These are phyloP conservation scores for Usnea hakonensis DNA, from an alignment of 495 filamentous ascomycete genomes.

Conservation along the genomic window DNA sequence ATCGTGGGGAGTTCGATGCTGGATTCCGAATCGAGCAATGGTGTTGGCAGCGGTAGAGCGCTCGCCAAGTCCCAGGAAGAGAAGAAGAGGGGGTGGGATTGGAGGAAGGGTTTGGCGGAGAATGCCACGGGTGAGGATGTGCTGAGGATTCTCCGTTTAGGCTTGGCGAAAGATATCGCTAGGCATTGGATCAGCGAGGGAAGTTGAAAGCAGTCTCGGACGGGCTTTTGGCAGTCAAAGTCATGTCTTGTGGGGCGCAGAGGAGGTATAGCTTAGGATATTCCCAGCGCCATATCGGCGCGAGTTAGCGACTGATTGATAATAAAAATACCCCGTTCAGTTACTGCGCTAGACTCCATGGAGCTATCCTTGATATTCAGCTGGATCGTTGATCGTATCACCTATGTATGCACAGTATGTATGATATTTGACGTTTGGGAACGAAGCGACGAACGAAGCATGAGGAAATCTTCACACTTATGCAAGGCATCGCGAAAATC, in stretches of 20 bases:
- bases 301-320: neutral
- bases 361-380: too few species aligned
- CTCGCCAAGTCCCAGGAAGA: neutral
- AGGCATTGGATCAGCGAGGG: slow-evolving; percentile 45
- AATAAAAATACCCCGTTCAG: neutral
- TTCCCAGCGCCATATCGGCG: neutral
- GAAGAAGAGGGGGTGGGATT: slow-evolving; percentile 73
- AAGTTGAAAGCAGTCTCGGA: slow-evolving; percentile 9
- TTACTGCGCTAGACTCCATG: too few species aligned
- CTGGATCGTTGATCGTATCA: too few species aligned
- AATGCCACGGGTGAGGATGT: slow-evolving; percentile 57
- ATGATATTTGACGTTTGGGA: too few species aligned
- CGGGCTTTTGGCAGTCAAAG: neutral
- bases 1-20: slow-evolving; percentile 67
- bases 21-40: slow-evolving; percentile 47
- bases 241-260: neutral
- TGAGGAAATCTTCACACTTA: too few species aligned
- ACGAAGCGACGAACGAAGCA: too few species aligned
- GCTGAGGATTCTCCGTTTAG: slow-evolving; percentile 61
- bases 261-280: neutral
- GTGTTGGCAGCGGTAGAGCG: slow-evolving; percentile 43
- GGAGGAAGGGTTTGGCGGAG: slow-evolving; percentile 57
- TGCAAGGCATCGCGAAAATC: too few species aligned
- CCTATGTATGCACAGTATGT: too few species aligned
- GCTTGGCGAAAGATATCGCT: slow-evolving; percentile 62